Conservation (phyloP, 306 rosid species). For the Pyrus bretschneideri region DNA sequence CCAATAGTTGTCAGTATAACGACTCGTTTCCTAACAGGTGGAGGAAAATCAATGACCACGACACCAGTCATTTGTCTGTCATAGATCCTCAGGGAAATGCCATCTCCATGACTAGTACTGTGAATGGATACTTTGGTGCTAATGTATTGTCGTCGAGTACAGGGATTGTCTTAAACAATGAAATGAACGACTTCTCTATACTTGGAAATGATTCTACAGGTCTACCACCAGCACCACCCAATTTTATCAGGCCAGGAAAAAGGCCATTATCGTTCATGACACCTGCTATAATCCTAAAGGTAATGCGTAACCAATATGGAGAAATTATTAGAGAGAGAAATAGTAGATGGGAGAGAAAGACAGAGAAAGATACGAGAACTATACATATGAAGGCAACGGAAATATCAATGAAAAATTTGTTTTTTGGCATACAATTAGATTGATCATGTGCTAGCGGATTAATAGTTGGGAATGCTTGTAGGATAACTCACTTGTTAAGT, state of each 20-base stretch:
- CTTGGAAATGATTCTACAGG: constrained; percentile 41
- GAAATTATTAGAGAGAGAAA: not conserved
- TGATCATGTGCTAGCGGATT: no score
- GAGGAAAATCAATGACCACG: no score
- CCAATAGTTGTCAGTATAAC: no score
- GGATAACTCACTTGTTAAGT: no score
- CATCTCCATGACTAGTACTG: constrained; percentile 57
- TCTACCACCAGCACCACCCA: constrained; percentile 68
- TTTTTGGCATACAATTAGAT: no score
- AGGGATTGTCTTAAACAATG: constrained; percentile 80
- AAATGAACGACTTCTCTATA: constrained; percentile 84
- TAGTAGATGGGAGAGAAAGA: not conserved
- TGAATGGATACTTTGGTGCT: constrained; percentile 70
- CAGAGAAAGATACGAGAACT: not conserved
- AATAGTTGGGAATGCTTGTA: no score
- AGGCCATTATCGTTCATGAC: constrained; percentile 86
- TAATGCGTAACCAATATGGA: not conserved
- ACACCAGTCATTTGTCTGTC: no score
- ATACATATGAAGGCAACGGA: not conserved
- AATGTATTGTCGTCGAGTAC: constrained; percentile 59
- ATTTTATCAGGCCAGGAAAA: constrained; percentile 71
- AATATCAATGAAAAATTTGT: no score
- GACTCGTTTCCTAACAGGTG: no score
- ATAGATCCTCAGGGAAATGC: no score
- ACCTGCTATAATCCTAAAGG: constrained; percentile 75